phyloP scores from a whole-genome alignment of 1,139 yeast genomes.

The Yamadazyma sp. region DNA sequence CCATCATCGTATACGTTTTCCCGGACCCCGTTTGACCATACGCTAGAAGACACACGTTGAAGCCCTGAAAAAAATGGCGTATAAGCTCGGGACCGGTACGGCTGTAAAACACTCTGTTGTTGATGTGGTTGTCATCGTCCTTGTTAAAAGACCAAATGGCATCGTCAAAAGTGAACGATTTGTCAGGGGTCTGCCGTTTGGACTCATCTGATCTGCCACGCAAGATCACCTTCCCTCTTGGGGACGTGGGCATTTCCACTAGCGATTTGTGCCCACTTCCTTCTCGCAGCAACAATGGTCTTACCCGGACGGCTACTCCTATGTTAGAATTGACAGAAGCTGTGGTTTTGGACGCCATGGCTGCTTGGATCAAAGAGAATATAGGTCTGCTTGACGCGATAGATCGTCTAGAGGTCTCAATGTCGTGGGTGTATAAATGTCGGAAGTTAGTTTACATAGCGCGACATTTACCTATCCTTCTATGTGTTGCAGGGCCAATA shows the following conservation, averaged over 20 bases:
- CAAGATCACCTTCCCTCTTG: conserved; percentile 9
- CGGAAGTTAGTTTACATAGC: too few species aligned
- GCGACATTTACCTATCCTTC: background rate
- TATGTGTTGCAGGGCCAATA: too few species aligned
- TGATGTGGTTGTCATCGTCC: conserved; percentile 34
- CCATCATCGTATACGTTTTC: conserved; percentile 77
- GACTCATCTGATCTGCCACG: conserved; percentile 1
- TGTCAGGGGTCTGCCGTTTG: conserved; percentile 2
- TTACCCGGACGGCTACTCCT: conserved; percentile 46
- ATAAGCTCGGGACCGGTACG: conserved; percentile 58
- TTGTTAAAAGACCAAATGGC: conserved; percentile 58
- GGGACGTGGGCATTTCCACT: conserved; percentile 13
- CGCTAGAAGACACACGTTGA: conserved; percentile 72
- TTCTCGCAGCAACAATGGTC: conserved; percentile 45
- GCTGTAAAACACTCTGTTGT: conserved; percentile 51
- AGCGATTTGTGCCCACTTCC: conserved; percentile 24
- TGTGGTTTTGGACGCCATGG: too few species aligned
- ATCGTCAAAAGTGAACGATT: conserved; percentile 52
- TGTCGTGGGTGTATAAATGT: too few species aligned
- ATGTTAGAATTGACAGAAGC: conserved; percentile 21
- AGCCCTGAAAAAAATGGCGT: conserved; percentile 67
- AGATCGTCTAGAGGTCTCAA: background rate
- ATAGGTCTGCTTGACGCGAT: background rate
- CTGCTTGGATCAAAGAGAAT: background rate
- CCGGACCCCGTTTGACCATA: conserved; percentile 81